phyloP scores from a whole-genome alignment of 805 yeast genomes.

The Candida montana region DNA sequence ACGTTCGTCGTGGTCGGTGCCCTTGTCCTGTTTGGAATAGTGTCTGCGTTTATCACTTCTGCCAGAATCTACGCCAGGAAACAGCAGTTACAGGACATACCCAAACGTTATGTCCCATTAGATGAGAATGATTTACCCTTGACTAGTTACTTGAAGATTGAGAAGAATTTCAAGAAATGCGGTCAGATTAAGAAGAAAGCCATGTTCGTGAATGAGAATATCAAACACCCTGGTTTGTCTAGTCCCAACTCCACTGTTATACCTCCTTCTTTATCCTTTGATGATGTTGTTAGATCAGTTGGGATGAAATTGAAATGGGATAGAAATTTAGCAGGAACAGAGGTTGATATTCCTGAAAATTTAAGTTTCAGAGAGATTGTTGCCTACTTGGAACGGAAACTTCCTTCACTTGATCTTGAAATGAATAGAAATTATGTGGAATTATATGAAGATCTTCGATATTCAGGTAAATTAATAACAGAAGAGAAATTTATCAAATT shows the following conservation, averaged over 20 bases:
- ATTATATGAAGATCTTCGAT: slow-evolving; percentile 63
- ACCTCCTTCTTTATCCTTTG: slow-evolving; percentile 38
- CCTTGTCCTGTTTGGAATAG: slow-evolving; percentile 52
- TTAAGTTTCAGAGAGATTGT: slow-evolving; percentile 39
- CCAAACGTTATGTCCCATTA: slow-evolving; percentile 69
- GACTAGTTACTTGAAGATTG: slow-evolving; percentile 36
- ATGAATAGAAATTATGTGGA: slow-evolving; percentile 33
- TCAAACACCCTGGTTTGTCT: slow-evolving; percentile 49
- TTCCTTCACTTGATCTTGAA: slow-evolving; percentile 15
- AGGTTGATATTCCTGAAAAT: slow-evolving; percentile 32
- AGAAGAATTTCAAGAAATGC: slow-evolving; percentile 37
- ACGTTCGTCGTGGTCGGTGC: slow-evolving; percentile 76
- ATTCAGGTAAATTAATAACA: slow-evolving; percentile 54
- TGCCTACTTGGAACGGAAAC: slow-evolving; percentile 28
- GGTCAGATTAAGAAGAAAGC: slow-evolving; percentile 35
- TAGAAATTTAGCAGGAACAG: slow-evolving; percentile 33
- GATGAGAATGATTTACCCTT: slow-evolving; percentile 54
- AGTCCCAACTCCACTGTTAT: slow-evolving; percentile 33
- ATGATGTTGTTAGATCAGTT: slow-evolving; percentile 54
- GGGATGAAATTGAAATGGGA: slow-evolving; percentile 53
- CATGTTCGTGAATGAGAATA: slow-evolving; percentile 34
- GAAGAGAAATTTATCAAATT: slow-evolving; percentile 57
- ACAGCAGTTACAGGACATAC: slow-evolving; percentile 66
- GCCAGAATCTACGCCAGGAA: slow-evolving; percentile 55
- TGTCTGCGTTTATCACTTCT: slow-evolving; percentile 46